Evolutionary conservation across 768 basidiomycete species (phyloP).

Genomic region (Boletellus sp.): DNA sequence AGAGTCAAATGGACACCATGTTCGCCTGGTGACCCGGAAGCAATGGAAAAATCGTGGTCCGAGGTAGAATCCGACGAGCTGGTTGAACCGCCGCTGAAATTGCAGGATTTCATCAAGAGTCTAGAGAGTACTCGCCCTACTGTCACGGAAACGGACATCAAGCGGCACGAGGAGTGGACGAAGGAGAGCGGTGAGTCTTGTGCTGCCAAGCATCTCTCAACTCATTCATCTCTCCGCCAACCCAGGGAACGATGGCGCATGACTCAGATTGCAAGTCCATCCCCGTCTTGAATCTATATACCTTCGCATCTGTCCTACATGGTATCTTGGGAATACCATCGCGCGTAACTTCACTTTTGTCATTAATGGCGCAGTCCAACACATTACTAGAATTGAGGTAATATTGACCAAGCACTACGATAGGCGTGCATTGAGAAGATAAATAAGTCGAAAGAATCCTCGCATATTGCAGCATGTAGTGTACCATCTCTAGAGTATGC

Average conservation of each 20-base stretch:
- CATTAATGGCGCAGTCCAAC: constrained; percentile 2
- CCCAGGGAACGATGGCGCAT: constrained; percentile 33
- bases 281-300: constrained; percentile 18
- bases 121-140: constrained; percentile 79
- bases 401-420: constrained; percentile 19
- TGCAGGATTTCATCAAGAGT: constrained; percentile 80
- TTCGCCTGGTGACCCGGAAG: constrained; percentile 86
- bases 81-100: constrained; percentile 77
- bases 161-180: constrained; percentile 80
- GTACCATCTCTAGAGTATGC: constrained; percentile 21
- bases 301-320: constrained; percentile 11
- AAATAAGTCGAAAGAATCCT: constrained; percentile 4
- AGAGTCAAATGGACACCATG: constrained; percentile 86
- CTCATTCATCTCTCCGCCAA: background rate
- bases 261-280: constrained; percentile 3
- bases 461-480: constrained; percentile 9
- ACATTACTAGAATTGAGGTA: constrained; percentile 8
- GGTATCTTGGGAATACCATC: constrained; percentile 12
- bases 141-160: constrained; percentile 85
- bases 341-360: background rate
- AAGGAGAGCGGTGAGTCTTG: constrained; percentile 65
- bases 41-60: constrained; percentile 86
- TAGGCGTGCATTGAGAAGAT: constrained; percentile 11
- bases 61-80: constrained; percentile 85
- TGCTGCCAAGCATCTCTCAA: background rate